Percentiles rank a stretch among this genome's conserved stretches.
Evolutionary conservation across 192 early-diverging fungal species (phyloP).

Genomic region (Coemansia sp.): DNA sequence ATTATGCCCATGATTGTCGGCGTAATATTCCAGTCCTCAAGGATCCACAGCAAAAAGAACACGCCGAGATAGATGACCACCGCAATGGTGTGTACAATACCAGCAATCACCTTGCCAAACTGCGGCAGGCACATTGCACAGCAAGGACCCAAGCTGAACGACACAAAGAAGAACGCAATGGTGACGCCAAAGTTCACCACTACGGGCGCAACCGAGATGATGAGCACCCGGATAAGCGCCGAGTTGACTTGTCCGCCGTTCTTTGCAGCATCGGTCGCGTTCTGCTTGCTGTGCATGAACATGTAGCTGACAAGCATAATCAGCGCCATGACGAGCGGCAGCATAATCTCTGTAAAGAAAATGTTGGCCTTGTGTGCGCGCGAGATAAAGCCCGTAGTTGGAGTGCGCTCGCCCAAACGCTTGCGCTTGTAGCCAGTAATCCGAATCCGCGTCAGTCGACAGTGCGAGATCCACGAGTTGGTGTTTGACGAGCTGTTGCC

Average conservation of each 20-base stretch:
- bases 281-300: conserved; percentile 64
- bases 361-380: conserved; percentile 65
- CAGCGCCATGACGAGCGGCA: conserved; percentile 60
- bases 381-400: conserved; percentile 62
- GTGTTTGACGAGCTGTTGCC: conserved; percentile 70
- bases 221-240: conserved; percentile 57
- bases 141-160: conserved; percentile 58
- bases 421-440: conserved; percentile 79
- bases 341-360: conserved; percentile 66
- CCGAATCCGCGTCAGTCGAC: conserved; percentile 63
- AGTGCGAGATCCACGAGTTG: conserved; percentile 78
- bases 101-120: conserved; percentile 70
- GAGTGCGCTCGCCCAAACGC: conserved; percentile 58
- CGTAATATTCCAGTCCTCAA: conserved; percentile 63
- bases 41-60: conserved; percentile 62
- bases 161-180: conserved; percentile 61
- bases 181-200: conserved; percentile 64
- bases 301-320: conserved; percentile 61
- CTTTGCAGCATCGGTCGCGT: conserved; percentile 20
- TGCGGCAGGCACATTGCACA: conserved; percentile 61
- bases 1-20: conserved; percentile 66
- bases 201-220: conserved; percentile 66
- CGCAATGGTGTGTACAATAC: conserved; percentile 59
- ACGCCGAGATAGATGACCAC: conserved; percentile 58
- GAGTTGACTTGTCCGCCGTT: conserved; percentile 41